A percentile compares a stretch with the other conserved stretches of the same genome.
Conservation (phyloP, 148 eudicot species). For the Tetragonia tetragonoides region DNA sequence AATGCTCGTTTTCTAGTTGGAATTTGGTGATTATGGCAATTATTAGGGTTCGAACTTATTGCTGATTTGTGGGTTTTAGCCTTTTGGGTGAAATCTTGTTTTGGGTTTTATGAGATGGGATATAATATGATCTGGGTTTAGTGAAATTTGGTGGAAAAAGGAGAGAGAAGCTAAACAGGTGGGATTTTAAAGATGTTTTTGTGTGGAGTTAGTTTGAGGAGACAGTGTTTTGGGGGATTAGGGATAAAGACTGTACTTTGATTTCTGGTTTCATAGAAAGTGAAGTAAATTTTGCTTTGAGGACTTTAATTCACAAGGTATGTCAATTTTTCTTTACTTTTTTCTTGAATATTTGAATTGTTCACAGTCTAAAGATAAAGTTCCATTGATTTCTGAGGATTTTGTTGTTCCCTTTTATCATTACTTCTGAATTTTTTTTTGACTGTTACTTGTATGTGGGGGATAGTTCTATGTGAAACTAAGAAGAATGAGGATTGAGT, state of each 20-base stretch:
- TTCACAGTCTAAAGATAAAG: neutral
- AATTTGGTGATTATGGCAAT: slow-evolving; percentile 11
- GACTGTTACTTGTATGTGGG: neutral
- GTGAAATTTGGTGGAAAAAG: slow-evolving; percentile 1
- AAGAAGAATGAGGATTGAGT: neutral
- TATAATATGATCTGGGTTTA: slow-evolving; percentile 9
- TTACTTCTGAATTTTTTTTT: slow-evolving; percentile 12
- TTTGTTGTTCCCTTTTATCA: slow-evolving; percentile 1
- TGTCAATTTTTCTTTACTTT: neutral
- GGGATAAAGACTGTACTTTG: slow-evolving; percentile 19
- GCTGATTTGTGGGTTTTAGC: neutral
- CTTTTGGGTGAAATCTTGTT: neutral
- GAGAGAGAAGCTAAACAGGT: slow-evolving; percentile 4
- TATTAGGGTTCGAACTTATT: slow-evolving; percentile 16
- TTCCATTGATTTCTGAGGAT: neutral
- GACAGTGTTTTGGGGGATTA: slow-evolving; percentile 20
- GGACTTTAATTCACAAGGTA: slow-evolving; percentile 23
- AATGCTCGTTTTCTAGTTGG: slow-evolving; percentile 7
- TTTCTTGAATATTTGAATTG: neutral
- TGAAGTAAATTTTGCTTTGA: slow-evolving; percentile 19
- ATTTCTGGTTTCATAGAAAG: slow-evolving; percentile 1
- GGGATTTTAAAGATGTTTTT: slow-evolving; percentile 24
- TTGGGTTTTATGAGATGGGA: slow-evolving; percentile 11
- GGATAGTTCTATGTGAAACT: neutral
- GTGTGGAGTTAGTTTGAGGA: slow-evolving; percentile 18